Percentiles rank a stretch among this genome's conserved stretches.
Evolutionary conservation across 2,329 filamentous ascomycete species (phyloP).

Genomic region (Pyricularia sp.): DNA sequence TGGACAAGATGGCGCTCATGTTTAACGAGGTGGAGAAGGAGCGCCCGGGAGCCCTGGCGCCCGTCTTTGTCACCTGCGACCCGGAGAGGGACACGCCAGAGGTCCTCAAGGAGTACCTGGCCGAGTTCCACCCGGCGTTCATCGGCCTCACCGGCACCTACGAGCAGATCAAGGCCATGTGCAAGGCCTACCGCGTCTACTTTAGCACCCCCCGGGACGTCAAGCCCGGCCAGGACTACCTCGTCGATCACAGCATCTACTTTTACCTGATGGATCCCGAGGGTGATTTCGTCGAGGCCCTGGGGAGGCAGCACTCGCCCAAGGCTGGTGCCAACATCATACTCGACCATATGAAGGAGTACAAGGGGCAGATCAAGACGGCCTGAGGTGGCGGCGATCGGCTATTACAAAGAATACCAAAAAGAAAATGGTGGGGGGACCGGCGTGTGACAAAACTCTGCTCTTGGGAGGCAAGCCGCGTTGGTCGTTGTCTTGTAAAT

Average conservation of each 20-base stretch:
- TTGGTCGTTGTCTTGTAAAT: background rate
- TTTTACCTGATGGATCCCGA: constrained; percentile 99
- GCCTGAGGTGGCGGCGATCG: background rate
- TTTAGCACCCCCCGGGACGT: constrained; percentile 86
- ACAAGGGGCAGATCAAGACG: constrained; percentile 18
- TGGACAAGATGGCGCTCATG: constrained; percentile 98
- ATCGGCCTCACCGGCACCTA: constrained; percentile 87
- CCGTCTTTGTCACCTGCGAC: constrained; percentile 92
- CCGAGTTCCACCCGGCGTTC: constrained; percentile 79
- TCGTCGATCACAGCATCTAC: constrained; percentile 98
- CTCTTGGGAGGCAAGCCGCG: background rate
- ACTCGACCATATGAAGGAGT: constrained; percentile 65
- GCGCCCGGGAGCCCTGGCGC: constrained; percentile 43
- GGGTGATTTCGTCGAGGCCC: constrained; percentile 93
- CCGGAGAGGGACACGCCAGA: constrained; percentile 79
- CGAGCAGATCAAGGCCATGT: constrained; percentile 84
- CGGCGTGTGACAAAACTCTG: background rate
- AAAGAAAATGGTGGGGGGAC: no score
- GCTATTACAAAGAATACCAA: no score
- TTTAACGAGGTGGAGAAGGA: constrained; percentile 56
- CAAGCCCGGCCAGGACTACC: constrained; percentile 85
- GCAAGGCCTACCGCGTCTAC: constrained; percentile 93
- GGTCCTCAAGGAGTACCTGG: constrained; percentile 72
- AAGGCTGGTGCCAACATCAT: constrained; percentile 77
- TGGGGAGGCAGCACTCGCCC: constrained; percentile 87